Evolutionary conservation across 768 basidiomycete species (phyloP), one percentile per base, ranked within the genome.

Genomic region (Termitomyces sp.): DNA sequence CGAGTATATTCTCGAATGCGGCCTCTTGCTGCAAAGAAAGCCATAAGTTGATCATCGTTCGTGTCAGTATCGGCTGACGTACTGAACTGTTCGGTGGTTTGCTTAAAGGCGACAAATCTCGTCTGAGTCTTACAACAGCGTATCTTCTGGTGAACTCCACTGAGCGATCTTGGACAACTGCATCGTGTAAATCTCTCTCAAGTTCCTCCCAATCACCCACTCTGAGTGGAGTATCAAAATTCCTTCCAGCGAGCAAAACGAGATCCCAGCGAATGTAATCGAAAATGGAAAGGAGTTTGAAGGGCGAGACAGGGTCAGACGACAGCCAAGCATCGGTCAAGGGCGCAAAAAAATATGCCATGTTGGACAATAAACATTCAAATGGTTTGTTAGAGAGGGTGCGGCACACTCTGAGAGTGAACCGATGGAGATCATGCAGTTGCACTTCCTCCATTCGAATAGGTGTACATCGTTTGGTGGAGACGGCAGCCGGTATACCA

Each of bases 71-170:
- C 50, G 44, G 34, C 40, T 52, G 25, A 78, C 86, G 61, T 69
- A 90, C 88, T 32, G 76, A 71, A 56, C 83, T 83, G 64, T 86
- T 86, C 23, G 68, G 71, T 9, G 86, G 85, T 64, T 84, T 85
- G 68, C 86, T 88, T 57, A 87, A 67, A 28, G 92, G 91, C 16
- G 79, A 85, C 63, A 94, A 66, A 67, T 94, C 92, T 21, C 63
- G 71, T 50, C 90, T 75, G 32, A 91, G 67, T 42, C 67, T 70
- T 27, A 81, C 65, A 19, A 79, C 79, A 63, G 77, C 79, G 66
- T 86, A 91, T 44, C 89, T 78, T 57, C 85, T 75, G 2, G 89
- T 90, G 63, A 86, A 89, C 65, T 89, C 89, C n/a, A 82, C 80
- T 71, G 76, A 77, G 56, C 89, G 77, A 63, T 93, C 91, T 68